Percentiles rank a stretch among this genome's conserved stretches.
These are phyloP conservation scores for Kondoa malvinella DNA, from an alignment of 768 basidiomycete species.

Conservation along the genomic window DNA sequence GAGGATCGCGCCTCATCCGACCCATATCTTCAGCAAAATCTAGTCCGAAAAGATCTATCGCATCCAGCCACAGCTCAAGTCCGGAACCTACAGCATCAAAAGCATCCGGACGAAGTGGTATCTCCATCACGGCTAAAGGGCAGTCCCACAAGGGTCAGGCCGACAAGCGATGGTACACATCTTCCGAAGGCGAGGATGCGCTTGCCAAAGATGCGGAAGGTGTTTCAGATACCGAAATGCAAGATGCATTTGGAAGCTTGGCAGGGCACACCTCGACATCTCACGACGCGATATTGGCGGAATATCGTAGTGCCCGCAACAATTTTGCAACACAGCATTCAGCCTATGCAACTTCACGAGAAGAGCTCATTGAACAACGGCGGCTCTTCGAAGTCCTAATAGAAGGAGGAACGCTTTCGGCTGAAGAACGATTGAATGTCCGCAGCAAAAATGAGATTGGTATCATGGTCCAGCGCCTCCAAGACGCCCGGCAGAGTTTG, in stretches of 20 bases:
- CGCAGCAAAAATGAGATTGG: neutral
- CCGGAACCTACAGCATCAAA: no score
- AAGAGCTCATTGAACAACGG: neutral
- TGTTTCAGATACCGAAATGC: neutral
- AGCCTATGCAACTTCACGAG: neutral
- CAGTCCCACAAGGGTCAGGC: no score
- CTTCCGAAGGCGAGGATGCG: neutral
- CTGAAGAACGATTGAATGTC: neutral
- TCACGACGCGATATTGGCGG: neutral
- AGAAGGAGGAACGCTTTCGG: neutral
- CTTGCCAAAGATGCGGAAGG: neutral
- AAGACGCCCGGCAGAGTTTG: neutral
- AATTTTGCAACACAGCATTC: neutral
- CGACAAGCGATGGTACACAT: neutral
- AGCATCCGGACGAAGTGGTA: no score
- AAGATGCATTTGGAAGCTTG: no score
- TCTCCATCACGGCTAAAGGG: no score
- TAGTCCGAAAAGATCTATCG: neutral
- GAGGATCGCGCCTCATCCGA: conserved; percentile 27
- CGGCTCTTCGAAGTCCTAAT: neutral
- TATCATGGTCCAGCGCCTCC: neutral
- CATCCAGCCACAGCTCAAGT: neutral
- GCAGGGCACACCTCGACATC: neutral
- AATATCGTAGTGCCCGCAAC: neutral
- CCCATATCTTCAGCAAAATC: neutral